Evolutionary conservation across 2,329 filamentous ascomycete species (phyloP).

Genomic region (Colletotrichum spaethianum): DNA sequence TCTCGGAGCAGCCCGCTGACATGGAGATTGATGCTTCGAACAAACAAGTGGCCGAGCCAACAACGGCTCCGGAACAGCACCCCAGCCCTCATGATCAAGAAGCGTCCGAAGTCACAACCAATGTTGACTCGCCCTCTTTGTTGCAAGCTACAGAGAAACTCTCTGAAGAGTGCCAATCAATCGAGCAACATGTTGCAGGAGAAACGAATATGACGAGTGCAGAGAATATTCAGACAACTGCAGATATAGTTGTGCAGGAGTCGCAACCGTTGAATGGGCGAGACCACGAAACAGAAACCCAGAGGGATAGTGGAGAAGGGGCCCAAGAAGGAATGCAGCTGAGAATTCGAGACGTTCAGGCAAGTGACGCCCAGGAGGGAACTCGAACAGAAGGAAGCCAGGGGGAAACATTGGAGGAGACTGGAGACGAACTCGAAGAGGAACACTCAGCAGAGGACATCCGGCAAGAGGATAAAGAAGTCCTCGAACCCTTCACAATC

Average conservation of each 20-base stretch:
- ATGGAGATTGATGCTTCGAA: not conserved
- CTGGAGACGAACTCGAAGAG: not conserved
- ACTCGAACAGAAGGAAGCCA: not conserved
- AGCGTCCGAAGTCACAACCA: not conserved
- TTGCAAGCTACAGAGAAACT: not conserved
- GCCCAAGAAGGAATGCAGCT: not conserved
- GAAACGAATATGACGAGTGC: not conserved
- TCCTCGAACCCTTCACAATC: constrained; percentile 11
- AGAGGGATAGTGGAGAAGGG: not conserved
- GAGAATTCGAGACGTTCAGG: not conserved
- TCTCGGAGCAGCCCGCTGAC: not conserved
- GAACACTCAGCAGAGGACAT: not conserved
- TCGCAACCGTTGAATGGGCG: not conserved
- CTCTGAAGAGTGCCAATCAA: not conserved
- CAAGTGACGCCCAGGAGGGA: not conserved
- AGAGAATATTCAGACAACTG: not conserved
- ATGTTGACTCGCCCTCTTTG: not conserved
- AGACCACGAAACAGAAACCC: not conserved
- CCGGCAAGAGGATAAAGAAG: not conserved
- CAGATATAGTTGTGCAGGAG: not conserved
- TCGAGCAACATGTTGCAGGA: not conserved
- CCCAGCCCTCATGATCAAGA: not conserved
- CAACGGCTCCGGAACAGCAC: not conserved
- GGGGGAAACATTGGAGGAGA: not conserved
- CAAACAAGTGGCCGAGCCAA: not conserved